A percentile compares a stretch with the other conserved stretches of the same genome.
Evolutionary conservation across 495 filamentous ascomycete genomes (phyloP).

Genomic region (Penicillium alfredii): DNA sequence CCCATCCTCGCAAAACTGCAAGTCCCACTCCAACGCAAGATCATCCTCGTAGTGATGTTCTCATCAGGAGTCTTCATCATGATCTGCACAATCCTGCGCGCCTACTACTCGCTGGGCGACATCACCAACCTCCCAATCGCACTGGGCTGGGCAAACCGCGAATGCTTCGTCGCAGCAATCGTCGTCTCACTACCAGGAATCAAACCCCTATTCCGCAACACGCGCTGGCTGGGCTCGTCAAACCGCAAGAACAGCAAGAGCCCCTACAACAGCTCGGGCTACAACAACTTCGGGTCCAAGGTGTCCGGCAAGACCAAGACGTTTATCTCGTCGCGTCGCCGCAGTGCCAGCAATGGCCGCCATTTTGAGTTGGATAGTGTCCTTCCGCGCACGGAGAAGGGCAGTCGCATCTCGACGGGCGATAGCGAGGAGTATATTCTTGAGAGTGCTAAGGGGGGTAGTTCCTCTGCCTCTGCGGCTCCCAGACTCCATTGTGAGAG

Average conservation of each 20-base stretch:
- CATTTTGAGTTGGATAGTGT: conserved; percentile 7
- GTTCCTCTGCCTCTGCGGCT: background rate
- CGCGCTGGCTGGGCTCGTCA: conserved; percentile 14
- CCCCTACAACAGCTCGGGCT: conserved; percentile 6
- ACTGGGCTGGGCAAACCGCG: conserved; percentile 21
- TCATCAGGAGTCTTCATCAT: conserved; percentile 28
- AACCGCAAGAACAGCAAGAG: conserved; percentile 8
- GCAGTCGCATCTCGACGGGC: background rate
- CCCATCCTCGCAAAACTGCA: conserved; percentile 23
- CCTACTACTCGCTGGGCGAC: conserved; percentile 19
- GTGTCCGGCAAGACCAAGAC: conserved; percentile 9
- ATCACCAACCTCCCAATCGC: conserved; percentile 16
- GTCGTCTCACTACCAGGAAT: conserved; percentile 20
- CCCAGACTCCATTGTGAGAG: background rate
- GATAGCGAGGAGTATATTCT: conserved; percentile 7
- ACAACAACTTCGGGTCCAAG: conserved; percentile 10
- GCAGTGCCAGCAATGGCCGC: background rate
- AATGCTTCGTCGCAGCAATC: conserved; percentile 22
- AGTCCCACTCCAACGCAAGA: conserved; percentile 18
- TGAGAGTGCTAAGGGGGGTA: conserved; percentile 3
- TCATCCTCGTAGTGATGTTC: conserved; percentile 18
- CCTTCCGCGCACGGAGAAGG: conserved; percentile 1
- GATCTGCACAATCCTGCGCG: conserved; percentile 21
- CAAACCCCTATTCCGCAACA: conserved; percentile 21
- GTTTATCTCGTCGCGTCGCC: conserved; percentile 5